Evolutionary conservation across 495 filamentous ascomycete species (phyloP).

Genomic region (Penicillium canescens): DNA sequence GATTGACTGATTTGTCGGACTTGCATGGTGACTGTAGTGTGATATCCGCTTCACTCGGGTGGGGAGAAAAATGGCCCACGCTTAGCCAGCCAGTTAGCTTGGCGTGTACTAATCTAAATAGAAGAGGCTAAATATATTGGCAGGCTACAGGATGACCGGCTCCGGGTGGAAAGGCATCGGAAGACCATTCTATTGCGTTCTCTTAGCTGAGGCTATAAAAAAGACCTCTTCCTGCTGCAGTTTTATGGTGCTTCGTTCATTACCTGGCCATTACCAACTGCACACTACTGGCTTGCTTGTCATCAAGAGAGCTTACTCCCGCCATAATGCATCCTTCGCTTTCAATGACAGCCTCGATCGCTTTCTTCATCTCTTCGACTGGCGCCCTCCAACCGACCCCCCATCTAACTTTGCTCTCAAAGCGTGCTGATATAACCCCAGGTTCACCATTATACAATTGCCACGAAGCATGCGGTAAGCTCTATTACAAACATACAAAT

Average conservation of each 20-base stretch:
- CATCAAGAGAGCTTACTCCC: no score
- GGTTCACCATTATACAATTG: constrained; percentile 48
- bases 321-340: constrained; percentile 12
- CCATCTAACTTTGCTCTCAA: neutral
- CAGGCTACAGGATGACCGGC: neutral
- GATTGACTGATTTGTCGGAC: no score
- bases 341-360: constrained; percentile 7
- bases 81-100: neutral
- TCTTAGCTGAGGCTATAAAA: neutral
- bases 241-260: no score
- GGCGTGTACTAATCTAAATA: neutral
- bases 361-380: constrained; percentile 11
- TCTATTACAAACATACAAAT: neutral
- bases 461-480: constrained; percentile 50
- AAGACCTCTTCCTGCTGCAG: no score
- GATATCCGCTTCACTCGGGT: no score
- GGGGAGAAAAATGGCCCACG: no score
- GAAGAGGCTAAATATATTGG: no score
- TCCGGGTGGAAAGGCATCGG: neutral
- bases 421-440: constrained; percentile 23
- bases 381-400: constrained; percentile 9
- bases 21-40: no score
- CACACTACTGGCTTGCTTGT: no score
- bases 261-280: no score
- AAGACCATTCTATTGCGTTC: neutral